Evolutionary conservation across 331 rosid genomes (phyloP).

Genomic region (Arachis monticola): DNA sequence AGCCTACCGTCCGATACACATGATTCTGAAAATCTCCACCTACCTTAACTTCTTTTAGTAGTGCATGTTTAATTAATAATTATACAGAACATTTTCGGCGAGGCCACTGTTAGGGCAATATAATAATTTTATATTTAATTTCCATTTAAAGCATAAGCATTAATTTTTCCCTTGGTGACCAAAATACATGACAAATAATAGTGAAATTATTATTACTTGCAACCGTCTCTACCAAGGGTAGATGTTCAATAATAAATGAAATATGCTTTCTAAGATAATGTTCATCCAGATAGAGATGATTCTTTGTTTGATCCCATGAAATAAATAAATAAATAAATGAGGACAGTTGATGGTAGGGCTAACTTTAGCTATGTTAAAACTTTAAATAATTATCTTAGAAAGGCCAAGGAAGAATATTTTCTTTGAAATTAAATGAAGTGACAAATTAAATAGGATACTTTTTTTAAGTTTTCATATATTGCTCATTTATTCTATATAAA

Average conservation of each 20-base stretch:
- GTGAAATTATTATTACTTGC: background rate
- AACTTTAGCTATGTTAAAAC: background rate
- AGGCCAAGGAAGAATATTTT: too few species aligned
- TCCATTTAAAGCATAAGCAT: background rate
- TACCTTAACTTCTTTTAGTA: background rate
- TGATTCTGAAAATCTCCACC: background rate
- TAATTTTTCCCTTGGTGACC: background rate
- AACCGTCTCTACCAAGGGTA: conserved; percentile 2
- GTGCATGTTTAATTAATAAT: background rate
- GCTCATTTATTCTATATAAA: too few species aligned
- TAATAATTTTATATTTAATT: background rate
- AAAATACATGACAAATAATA: background rate
- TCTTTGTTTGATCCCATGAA: background rate
- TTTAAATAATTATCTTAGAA: background rate
- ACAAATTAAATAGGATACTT: too few species aligned
- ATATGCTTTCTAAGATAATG: background rate
- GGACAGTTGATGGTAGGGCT: background rate
- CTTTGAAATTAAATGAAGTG: too few species aligned
- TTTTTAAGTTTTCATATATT: too few species aligned
- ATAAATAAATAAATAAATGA: conserved; percentile 27
- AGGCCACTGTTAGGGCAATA: conserved; percentile 1
- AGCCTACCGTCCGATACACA: background rate
- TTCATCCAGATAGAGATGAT: background rate
- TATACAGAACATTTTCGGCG: background rate
- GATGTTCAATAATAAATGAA: conserved; percentile 33